Conservation (phyloP, 495 filamentous ascomycete genomes). For the Tricharina praecox region DNA sequence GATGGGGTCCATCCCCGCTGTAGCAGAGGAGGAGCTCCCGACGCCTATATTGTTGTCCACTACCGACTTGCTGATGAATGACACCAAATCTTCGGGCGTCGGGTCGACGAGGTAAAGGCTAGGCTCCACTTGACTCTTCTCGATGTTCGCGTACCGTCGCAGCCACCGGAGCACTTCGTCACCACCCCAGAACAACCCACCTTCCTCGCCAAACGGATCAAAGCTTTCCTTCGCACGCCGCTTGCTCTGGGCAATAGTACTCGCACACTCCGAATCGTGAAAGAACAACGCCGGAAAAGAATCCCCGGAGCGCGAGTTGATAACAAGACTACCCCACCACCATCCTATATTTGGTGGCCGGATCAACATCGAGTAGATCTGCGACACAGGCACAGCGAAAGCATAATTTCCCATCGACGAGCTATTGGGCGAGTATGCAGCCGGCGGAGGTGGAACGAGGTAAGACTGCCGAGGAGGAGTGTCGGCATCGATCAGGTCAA, state of each 20-base stretch:
- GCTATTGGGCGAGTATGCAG: constrained; percentile 36
- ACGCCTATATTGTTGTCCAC: constrained; percentile 30
- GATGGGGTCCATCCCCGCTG: constrained; percentile 79
- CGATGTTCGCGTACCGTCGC: constrained; percentile 61
- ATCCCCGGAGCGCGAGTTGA: constrained; percentile 78
- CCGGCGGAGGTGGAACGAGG: constrained; percentile 79
- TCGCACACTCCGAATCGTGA: constrained; percentile 90
- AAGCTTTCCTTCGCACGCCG: constrained; percentile 64
- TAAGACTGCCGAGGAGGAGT: constrained; percentile 71
- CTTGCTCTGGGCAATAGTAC: constrained; percentile 85
- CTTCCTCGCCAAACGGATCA: constrained; percentile 72
- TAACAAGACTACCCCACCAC: constrained; percentile 93
- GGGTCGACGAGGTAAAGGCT: constrained; percentile 87
- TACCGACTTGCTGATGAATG: constrained; percentile 50
- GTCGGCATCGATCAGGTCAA: constrained; percentile 67
- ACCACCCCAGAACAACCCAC: constrained; percentile 88
- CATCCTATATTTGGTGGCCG: constrained; percentile 86
- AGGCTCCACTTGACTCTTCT: constrained; percentile 65
- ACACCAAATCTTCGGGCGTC: constrained; percentile 59
- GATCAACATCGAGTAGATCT: constrained; percentile 78
- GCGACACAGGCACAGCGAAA: constrained; percentile 76
- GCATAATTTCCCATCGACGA: constrained; percentile 70
- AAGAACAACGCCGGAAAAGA: constrained; percentile 93
- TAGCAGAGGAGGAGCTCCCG: constrained; percentile 19
- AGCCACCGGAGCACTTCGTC: constrained; percentile 91